Conservation (phyloP, 2,329 filamentous ascomycete genomes). For the Pyrenophora tritici-repentis region DNA sequence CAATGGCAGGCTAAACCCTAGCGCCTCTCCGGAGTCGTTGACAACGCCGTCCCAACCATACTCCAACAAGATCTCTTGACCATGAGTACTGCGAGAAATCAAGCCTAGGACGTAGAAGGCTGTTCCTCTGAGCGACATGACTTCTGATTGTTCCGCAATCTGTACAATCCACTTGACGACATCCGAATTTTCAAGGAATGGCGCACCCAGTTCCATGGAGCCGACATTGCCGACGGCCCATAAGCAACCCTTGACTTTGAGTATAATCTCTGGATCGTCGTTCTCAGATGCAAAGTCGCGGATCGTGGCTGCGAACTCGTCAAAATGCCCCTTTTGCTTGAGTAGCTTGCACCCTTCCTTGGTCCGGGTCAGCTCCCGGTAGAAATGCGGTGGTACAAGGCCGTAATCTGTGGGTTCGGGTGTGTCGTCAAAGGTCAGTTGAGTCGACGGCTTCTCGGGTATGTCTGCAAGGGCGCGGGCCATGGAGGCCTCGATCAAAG, state of each 20-base stretch:
- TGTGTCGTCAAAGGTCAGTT: constrained; percentile 50
- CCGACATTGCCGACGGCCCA: constrained; percentile 99
- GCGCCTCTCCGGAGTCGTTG: constrained; percentile 77
- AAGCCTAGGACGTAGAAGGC: constrained; percentile 95
- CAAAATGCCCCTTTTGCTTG: constrained; percentile 92
- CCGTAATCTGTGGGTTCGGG: constrained; percentile 57
- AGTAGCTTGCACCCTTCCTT: constrained; percentile 89
- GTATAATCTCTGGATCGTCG: constrained; percentile 81
- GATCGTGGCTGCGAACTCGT: constrained; percentile 88
- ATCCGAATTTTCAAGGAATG: constrained; percentile 87
- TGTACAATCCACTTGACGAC: constrained; percentile 85
- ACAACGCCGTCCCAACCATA: constrained; percentile 92
- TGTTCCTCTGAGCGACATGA: constrained; percentile 92
- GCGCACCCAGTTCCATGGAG: constrained; percentile 95
- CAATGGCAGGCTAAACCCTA: constrained; percentile 85
- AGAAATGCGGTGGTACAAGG: constrained; percentile 92
- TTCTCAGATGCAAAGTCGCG: constrained; percentile 83
- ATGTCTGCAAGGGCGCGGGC: constrained; percentile 76
- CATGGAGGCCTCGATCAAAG: constrained; percentile 92
- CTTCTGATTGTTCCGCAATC: constrained; percentile 85
- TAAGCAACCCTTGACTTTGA: constrained; percentile 94
- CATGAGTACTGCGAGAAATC: constrained; percentile 89
- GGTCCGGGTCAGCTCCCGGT: constrained; percentile 90
- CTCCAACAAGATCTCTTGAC: constrained; percentile 86
- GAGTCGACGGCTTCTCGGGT: constrained; percentile 61